Evolutionary conservation across 169 alveolate genomes (phyloP).

Genomic region (Cryptosporidium meleagridis): DNA sequence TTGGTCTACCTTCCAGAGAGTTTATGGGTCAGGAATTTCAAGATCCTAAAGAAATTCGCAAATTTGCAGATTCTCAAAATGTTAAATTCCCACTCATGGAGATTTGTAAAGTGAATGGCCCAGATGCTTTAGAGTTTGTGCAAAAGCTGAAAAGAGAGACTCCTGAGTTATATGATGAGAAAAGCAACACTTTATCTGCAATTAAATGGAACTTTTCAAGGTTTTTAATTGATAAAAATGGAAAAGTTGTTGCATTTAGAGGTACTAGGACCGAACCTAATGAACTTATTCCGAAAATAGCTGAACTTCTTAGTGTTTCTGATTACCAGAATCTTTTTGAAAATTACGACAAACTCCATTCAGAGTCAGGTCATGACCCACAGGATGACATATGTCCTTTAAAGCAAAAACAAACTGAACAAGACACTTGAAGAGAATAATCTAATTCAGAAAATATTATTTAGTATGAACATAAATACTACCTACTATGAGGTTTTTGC

Average conservation of each 20-base stretch:
- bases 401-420: not conserved
- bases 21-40: slow-evolving; percentile 55
- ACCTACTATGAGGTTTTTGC: not conserved
- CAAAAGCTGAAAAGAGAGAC: slow-evolving; percentile 51
- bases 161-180: slow-evolving; percentile 40
- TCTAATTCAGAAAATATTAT: too few relatives aligned
- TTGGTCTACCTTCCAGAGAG: slow-evolving; percentile 65
- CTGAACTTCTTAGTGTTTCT: slow-evolving; percentile 14
- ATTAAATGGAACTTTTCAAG: slow-evolving; percentile 67
- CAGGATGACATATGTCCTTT: slow-evolving; percentile 16
- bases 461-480: not conserved
- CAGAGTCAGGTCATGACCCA: not conserved
- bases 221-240: slow-evolving; percentile 19
- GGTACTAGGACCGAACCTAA: slow-evolving; percentile 59
- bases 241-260: slow-evolving; percentile 63
- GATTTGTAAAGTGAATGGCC: slow-evolving; percentile 54
- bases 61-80: slow-evolving; percentile 20
- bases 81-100: slow-evolving; percentile 64
- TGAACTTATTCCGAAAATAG: slow-evolving; percentile 57
- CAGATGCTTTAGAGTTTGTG: slow-evolving; percentile 50
- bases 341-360: slow-evolving; percentile 13
- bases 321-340: slow-evolving; percentile 23
- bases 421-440: not conserved
- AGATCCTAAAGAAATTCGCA: slow-evolving; percentile 52
- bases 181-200: slow-evolving; percentile 5